Evolutionary conservation across 208 protist species (phyloP), one percentile per base, ranked within the genome.

Genomic region (Leishmania aethiopica): DNA sequence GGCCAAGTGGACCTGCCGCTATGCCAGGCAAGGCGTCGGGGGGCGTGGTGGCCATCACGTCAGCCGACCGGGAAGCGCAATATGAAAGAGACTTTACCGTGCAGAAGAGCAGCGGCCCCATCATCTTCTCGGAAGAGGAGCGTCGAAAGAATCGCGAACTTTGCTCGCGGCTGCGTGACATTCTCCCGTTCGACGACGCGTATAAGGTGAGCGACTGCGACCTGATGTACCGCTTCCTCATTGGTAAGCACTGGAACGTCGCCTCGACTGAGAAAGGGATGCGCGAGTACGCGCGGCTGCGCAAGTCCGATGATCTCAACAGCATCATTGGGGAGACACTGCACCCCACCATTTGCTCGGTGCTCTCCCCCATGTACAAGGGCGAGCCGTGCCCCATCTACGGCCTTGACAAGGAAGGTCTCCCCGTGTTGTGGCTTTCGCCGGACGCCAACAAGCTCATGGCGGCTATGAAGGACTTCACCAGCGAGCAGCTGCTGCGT

Each of bases 191-290:
- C 49, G 73, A 88, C n/a, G 94, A 97, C 78, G 70, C 13, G 17
- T 81, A 94, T 73, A 96, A 95, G 77, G 49, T 89, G 17, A 93
- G 72, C 62, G 94, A 97, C 80, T 97, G 92, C 80, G 94, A 97
- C 73, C 70, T 97, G 17, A 79, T 97, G 49, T 97, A 95, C 72
- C 88, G 94, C 66, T 96, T 95, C 83, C 81, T 97, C 17, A 95
- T 97, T 78, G 92, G 82, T 40, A 87, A 84, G 59, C 81, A 92
- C 67, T 95, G 91, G 89, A 80, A 90, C 71, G 75, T 96, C 8
- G 53, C 77, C 25, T 42, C 73, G 37, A 81, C 94, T 10, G 89
- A 89, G 35, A 67, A 84, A 32, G 83, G 80, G 0, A 35, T 97
- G 42, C 87, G 89, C 10, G 71, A 75, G 25, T 97, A 97, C 82